Base-by-base conservation (phyloP, 495 filamentous ascomycete genomes). In the Bathelium albidoporum region DNA sequence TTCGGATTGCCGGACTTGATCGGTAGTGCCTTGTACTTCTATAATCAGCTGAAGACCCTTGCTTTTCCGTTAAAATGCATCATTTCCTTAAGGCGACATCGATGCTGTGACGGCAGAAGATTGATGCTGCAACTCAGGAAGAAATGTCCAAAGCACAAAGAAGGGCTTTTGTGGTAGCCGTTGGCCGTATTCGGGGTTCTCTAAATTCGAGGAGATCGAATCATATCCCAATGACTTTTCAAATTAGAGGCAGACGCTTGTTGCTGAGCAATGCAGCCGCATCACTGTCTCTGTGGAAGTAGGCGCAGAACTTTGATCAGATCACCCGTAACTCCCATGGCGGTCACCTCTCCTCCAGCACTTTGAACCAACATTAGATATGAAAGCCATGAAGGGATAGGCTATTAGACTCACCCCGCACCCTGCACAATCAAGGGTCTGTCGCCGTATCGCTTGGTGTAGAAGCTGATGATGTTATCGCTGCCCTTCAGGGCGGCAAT, bases 401-500 rank as follows among this genome's bases (percentile, higher is more conserved):
- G 11, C 26, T 11, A 3, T n/a, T 55, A 24, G 28, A 71, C 73
- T 74, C 66, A 79, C 78, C 92, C 94, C 41, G 91, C 92, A 63
- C 94, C 94, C 80, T 96, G 91, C 58, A 98, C 85, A 71, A 97
- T 94, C 61, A 97, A 76, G 14, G 94, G 89, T 73, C 91, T 95
- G 64, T 78, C 79, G 43, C 90, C 90, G 72, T 98, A 97, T 69
- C 94, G 83, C 79, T 92, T 87, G 52, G 94, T 97, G 76, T 94
- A 95, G 81, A 98, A 96, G 81, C 85, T 94, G 70, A 98, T 94
- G 72, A 97, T 93, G 78, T 97, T 97, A 73, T 96, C 94, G 75
- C 91, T 96, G 41, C 94, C 94, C 80, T 95, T 95, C 62, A 97
- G 78, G 39, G 88, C 88, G 32, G 93, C 94, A 75, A 97, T 95